Evolutionary conservation across 306 rosid species (phyloP), one percentile per base, ranked within the genome.

Genomic region (Dalbergia cultrata): DNA sequence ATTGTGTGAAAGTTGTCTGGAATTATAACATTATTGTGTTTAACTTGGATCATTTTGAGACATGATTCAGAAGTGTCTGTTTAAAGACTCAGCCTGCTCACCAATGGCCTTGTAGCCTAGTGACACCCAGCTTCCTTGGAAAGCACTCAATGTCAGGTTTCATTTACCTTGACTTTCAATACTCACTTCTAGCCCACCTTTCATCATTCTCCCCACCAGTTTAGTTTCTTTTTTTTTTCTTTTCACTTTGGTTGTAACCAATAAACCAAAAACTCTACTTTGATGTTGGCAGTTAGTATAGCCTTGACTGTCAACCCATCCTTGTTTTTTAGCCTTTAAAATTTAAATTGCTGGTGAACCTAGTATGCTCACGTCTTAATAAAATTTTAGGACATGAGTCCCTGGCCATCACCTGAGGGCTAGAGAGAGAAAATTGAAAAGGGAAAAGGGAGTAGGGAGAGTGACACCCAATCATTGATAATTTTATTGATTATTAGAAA

Each of bases 261-360:
- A 17, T 26, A 26, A 26, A 1, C 31, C 31, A 26, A 35, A 39
- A 16, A 4, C 39, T 35, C 17, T 17, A 52, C 52, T 66, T 39
- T 31, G 31, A 26, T 37, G 10, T 66, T 47, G 19, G 52, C 52
- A 13, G 10, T 39, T 44, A 26, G 6, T 17, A 26, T 45, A 45
- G 12, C 70, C 70, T 61, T 63, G 33, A 19, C 17, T 75, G 41
- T 74, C 45, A 26, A 31, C 14, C 43, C 41, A 52, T 39, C 77
- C 7, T 37, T 73, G 64, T 22, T 39, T 37, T 76, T 7, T 52
- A 52, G 31, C 56, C 13, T 52, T 57, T 63, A 49, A 75, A 33
- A 47, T 50, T 34, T 66, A 39, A 10, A 37, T 37, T 37, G 16
- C 54, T 18, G 9, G 63, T 76, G 11, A n/a, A 11, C 16, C 19